These are phyloP conservation scores for Mycena galericulata DNA, from an alignment of 768 basidiomycete species.

Conservation along the genomic window DNA sequence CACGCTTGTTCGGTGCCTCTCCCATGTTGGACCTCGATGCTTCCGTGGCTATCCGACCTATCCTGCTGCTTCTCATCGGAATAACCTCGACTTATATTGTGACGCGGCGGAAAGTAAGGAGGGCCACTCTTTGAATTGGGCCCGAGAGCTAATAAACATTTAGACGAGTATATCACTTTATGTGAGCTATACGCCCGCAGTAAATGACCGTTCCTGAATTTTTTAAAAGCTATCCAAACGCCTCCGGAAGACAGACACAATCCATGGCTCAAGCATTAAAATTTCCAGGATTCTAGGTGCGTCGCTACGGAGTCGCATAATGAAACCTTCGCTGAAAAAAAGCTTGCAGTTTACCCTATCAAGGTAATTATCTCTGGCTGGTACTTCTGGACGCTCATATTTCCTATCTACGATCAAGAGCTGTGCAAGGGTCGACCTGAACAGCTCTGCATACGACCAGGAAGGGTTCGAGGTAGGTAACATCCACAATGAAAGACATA, in stretches of 20 bases:
- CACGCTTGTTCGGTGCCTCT: neutral
- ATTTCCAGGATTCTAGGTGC: slow-evolving; percentile 27
- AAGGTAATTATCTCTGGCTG: slow-evolving; percentile 14
- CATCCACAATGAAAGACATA: neutral
- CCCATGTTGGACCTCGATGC: neutral
- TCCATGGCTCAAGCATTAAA: slow-evolving; percentile 23
- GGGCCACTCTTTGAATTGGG: neutral
- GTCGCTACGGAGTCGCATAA: neutral
- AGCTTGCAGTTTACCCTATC: slow-evolving; percentile 30
- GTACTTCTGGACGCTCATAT: neutral
- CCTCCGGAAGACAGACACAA: neutral
- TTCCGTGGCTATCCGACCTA: neutral
- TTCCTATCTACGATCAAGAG: slow-evolving; percentile 6
- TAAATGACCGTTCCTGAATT: neutral
- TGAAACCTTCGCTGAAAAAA: neutral
- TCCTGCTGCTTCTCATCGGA: slow-evolving; percentile 15
- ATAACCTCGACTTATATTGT: slow-evolving; percentile 11
- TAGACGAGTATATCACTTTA: neutral
- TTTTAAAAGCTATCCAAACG: neutral
- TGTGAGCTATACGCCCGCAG: neutral
- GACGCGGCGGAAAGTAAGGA: slow-evolving; percentile 12
- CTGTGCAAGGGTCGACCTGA: slow-evolving; percentile 31
- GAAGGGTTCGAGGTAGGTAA: slow-evolving; percentile 32
- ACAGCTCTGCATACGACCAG: slow-evolving; percentile 26
- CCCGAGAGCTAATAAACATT: neutral